Evolutionary conservation across 306 rosid genomes (phyloP), one percentile per base, ranked within the genome.

Genomic region (Pyrus communis): DNA sequence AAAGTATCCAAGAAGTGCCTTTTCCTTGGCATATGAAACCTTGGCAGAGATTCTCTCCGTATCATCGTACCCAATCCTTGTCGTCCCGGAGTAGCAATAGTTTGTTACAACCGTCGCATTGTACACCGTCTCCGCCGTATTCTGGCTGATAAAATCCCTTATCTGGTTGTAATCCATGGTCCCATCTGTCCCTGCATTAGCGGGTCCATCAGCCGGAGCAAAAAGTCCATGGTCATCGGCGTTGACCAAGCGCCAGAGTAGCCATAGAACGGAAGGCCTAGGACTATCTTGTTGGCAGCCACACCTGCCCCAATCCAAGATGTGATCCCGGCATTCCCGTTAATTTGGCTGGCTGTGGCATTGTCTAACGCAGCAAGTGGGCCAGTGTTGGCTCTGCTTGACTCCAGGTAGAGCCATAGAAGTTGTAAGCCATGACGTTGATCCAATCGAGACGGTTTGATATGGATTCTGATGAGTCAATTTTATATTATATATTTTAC

Each of bases 21-120:
- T 76, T 27, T 40, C 43, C 46, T 85, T 85, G 2, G 83, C 86
- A 73, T 85, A 85, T 2, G 68, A 17, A 75, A 85, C 86, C 78
- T 85, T 82, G 25, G 74, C 60, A 21, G 62, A 46, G 9, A 79
- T 73, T 59, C 81, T 78, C 78, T 79, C 43, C 3, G 70, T 75
- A 11, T 82, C 84, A 70, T 82, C 86, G 28, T 76, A 85, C 33
- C 86, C 86, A 38, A 85, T 82, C 38, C 86, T 82, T 17, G 78
- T 85, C 10, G 82, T 79, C 79, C 77, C 82, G 13, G 61, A 21
- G 59, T 82, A 83, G 67, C 82, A 76, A 51, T 69, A 79, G 71
- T 80, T 21, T 28, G 81, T 57, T 3, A 79, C 82, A 43, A 73
- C 68, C 2, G 35, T 64, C 3, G 51, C 28, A 65, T 82, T 63